phyloP scores from a whole-genome alignment of 495 filamentous ascomycete species.

The Xeromyces bisporus region DNA sequence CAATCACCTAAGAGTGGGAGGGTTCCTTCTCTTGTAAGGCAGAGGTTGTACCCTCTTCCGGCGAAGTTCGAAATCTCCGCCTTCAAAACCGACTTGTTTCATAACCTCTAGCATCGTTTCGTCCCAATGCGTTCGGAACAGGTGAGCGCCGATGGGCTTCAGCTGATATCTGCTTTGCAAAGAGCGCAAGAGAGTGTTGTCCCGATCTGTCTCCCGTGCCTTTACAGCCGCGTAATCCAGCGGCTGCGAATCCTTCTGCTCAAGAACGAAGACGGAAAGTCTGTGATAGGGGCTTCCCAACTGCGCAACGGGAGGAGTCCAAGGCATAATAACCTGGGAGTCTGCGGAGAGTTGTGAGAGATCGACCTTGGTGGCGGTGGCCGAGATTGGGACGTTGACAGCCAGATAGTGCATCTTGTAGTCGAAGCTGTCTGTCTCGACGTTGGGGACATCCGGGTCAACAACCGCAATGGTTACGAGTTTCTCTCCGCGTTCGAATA shows the following conservation, averaged over 20 bases:
- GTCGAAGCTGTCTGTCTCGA: constrained; percentile 58
- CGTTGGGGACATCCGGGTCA: constrained; percentile 77
- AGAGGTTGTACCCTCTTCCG: constrained; percentile 46
- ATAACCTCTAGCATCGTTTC: constrained; percentile 72
- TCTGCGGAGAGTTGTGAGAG: constrained; percentile 34
- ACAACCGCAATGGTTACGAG: constrained; percentile 72
- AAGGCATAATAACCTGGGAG: constrained; percentile 53
- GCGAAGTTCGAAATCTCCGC: constrained; percentile 71
- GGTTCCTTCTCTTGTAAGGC: constrained; percentile 38
- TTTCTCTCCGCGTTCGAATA: constrained; percentile 64
- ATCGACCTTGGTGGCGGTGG: constrained; percentile 33
- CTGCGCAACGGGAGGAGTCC: constrained; percentile 72
- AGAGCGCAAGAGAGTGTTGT: constrained; percentile 53
- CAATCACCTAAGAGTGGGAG: constrained; percentile 24
- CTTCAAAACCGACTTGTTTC: constrained; percentile 53
- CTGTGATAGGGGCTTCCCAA: constrained; percentile 88
- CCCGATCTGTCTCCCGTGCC: constrained; percentile 32
- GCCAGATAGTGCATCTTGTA: constrained; percentile 78
- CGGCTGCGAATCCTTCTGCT: constrained; percentile 46
- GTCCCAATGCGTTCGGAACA: constrained; percentile 88
- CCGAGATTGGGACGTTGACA: constrained; percentile 43
- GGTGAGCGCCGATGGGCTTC: constrained; percentile 57
- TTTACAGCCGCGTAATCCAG: constrained; percentile 46
- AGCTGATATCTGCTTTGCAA: constrained; percentile 53
- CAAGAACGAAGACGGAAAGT: constrained; percentile 61